These are phyloP conservation scores for Neostapfia colusana DNA, from an alignment of 176 grass and related monocot genomes.

Conservation along the genomic window DNA sequence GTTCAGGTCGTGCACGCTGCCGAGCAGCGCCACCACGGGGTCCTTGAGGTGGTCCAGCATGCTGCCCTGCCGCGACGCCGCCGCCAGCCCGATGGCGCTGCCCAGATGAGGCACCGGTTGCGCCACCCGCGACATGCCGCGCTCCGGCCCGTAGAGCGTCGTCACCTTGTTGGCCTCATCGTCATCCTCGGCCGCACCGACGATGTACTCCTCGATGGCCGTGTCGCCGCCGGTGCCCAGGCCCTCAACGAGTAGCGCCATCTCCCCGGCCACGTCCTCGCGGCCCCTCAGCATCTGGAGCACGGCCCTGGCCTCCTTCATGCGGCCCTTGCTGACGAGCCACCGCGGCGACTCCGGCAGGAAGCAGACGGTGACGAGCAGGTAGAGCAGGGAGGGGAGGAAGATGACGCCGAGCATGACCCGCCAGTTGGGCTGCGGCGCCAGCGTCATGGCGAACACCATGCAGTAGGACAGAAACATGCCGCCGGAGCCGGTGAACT, in stretches of 20 bases:
- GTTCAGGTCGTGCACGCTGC: constrained; percentile 63
- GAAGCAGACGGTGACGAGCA: constrained; percentile 48
- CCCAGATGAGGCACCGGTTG: constrained; percentile 53
- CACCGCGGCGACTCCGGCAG: constrained; percentile 78
- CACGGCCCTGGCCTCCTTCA: constrained; percentile 66
- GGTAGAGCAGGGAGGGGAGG: constrained; percentile 53
- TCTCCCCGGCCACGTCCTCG: constrained; percentile 66
- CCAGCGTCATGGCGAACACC: constrained; percentile 73
- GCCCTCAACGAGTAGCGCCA: constrained; percentile 85
- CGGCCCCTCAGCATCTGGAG: constrained; percentile 62
- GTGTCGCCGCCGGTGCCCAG: constrained; percentile 51
- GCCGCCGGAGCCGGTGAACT: constrained; percentile 67
- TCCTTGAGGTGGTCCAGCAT: constrained; percentile 71
- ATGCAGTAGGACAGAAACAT: constrained; percentile 91
- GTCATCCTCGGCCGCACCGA: constrained; percentile 27
- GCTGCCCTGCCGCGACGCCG: constrained; percentile 53
- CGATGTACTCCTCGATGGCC: constrained; percentile 74
- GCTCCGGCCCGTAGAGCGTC: constrained; percentile 52
- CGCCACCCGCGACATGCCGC: constrained; percentile 57
- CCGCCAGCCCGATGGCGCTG: constrained; percentile 35
- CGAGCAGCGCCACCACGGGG: constrained; percentile 67
- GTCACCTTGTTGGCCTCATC: constrained; percentile 29
- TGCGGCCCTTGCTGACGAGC: constrained; percentile 81
- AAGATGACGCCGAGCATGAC: constrained; percentile 76
- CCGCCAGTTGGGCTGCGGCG: constrained; percentile 61